Percentiles rank a stretch among this genome's conserved stretches.
These are phyloP conservation scores for Microsporum canis DNA, from an alignment of 2,329 filamentous ascomycete species.

Conservation along the genomic window DNA sequence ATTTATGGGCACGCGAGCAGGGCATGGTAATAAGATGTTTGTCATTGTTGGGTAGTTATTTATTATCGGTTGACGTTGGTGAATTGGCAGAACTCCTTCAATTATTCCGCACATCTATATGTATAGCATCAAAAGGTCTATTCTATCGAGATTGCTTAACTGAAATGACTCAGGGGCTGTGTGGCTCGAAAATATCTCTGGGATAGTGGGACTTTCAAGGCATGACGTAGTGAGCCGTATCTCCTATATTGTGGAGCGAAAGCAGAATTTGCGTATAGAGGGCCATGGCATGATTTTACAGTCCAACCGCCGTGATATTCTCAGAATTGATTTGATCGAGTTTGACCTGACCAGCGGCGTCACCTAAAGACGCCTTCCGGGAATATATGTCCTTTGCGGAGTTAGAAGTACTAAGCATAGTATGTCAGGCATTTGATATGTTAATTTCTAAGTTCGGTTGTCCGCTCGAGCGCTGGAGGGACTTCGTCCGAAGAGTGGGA, in stretches of 20 bases:
- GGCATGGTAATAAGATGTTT: neutral
- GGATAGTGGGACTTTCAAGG: neutral
- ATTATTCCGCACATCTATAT: neutral
- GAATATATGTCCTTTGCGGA: neutral
- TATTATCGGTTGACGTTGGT: neutral
- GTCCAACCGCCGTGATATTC: neutral
- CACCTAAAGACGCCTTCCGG: no score
- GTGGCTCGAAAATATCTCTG: neutral
- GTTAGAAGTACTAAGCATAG: neutral
- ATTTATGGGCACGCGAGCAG: neutral
- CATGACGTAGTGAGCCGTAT: neutral
- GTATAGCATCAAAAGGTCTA: neutral
- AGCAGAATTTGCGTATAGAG: neutral
- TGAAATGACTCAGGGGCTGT: neutral
- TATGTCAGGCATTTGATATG: neutral
- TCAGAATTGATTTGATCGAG: neutral
- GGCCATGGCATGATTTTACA: neutral
- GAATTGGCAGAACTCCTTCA: neutral
- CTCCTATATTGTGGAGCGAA: neutral
- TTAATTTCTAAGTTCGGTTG: slow-evolving; percentile 3
- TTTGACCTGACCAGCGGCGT: neutral
- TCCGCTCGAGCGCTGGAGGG: neutral
- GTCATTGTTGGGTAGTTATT: neutral
- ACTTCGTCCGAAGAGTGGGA: neutral
- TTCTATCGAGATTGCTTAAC: neutral